Base-by-base conservation (phyloP, 768 basidiomycete genomes). In the Podaxis carcinomalis region DNA sequence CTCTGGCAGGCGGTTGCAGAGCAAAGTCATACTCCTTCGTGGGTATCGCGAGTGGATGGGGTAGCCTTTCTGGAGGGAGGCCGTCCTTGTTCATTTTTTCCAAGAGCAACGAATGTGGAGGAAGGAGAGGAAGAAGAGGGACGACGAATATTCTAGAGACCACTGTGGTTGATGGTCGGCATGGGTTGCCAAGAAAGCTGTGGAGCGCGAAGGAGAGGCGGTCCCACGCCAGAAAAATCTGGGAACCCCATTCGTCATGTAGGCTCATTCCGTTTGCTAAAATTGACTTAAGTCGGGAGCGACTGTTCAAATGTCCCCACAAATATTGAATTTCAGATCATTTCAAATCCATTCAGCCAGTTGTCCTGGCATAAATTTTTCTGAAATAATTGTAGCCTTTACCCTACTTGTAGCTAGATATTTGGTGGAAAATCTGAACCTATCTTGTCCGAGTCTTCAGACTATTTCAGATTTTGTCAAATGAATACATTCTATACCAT, bases 1-100 rank as follows among this genome's bases (percentile, higher is more conserved):
- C 51, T 60, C 61, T 23, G 56, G 50, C 27, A 25, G 21, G 27
- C 28, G 56, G 59, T 46, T 50, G 55, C 28, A 59, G 59, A 35
- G 55, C 42, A 63, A 67, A 67, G 44, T 72, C 68, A 37, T 68
- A 67, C 59, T 68, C 66, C 49, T 68, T 69, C 19, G 44, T 11
- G 25, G 27, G 36, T 27, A 55, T 44, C 19, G 47, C 59, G 37
- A 63, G 27, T n/a, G 60, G 42, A 52, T 16, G 49, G 28, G 23
- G 40, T 5, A 4, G 28, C 39, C 59, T 57, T 42, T 59, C 57
- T 28, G 47, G 2, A 19, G 25, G 59, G 55, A 16, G 61, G 54
- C 54, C 51, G 21, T 66, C 61, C 23, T 36, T 55, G 19, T 61
- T 57, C 63, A 66, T 54, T 49, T 6, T 39, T 39, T 51, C 59